Percentiles rank a stretch among this genome's conserved stretches.
phyloP scores from a whole-genome alignment of 305 asterid species.

The Fraxinus platypoda region DNA sequence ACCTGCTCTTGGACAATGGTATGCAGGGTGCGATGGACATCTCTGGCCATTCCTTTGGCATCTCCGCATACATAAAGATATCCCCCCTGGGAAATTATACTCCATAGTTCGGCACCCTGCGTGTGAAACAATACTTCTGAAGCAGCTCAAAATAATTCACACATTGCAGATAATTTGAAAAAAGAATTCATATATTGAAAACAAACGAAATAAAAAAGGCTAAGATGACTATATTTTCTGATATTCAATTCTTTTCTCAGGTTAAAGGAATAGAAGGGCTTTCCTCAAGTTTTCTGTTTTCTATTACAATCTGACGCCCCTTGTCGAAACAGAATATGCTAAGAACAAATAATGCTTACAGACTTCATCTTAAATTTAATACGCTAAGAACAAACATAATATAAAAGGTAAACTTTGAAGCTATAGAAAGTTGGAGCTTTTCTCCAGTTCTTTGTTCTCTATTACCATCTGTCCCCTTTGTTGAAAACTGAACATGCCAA shows the following conservation, averaged over 20 bases:
- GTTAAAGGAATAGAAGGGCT: not conserved
- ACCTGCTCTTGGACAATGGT: conserved; percentile 74
- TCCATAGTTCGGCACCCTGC: conserved; percentile 70
- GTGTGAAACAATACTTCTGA: not conserved
- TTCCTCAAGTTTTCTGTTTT: not conserved
- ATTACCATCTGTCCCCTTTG: not conserved
- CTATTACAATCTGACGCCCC: not conserved
- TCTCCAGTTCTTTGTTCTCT: not conserved
- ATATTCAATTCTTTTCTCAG: not conserved
- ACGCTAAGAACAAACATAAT: not conserved
- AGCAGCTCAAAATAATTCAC: not conserved
- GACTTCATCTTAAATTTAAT: not conserved
- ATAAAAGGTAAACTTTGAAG: not conserved
- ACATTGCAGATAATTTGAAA: not conserved
- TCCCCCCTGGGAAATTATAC: conserved; percentile 56
- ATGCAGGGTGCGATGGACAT: conserved; percentile 77
- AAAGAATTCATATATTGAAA: not conserved
- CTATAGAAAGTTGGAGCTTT: not conserved
- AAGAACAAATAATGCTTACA: not conserved
- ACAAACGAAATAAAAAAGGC: not conserved
- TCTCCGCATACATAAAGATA: conserved; percentile 82
- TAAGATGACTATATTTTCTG: not conserved
- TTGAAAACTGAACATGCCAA: not conserved
- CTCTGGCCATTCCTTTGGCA: conserved; percentile 89
- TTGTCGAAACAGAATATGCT: not conserved